Evolutionary conservation across 371 early-diverging fungal genomes (phyloP).

Genomic region (Capniomyces stellatus): DNA sequence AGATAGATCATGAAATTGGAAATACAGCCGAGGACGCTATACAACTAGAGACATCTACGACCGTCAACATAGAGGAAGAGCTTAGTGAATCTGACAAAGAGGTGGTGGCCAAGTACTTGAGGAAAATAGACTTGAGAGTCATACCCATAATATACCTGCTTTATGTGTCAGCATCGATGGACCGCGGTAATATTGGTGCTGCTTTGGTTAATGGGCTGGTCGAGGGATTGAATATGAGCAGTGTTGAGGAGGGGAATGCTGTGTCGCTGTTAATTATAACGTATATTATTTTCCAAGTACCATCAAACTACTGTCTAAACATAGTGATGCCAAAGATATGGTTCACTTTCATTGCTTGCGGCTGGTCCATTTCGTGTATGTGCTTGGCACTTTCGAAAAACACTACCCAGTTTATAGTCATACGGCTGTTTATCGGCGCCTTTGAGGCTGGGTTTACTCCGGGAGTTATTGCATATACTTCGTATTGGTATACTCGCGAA

Average conservation of each 20-base stretch:
- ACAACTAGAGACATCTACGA: too few relatives aligned
- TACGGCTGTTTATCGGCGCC: constrained; percentile 28
- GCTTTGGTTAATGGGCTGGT: constrained; percentile 28
- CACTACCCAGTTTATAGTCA: constrained; percentile 13
- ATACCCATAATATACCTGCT: constrained; percentile 15
- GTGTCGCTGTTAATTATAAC: constrained; percentile 9
- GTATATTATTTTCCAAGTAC: constrained; percentile 37
- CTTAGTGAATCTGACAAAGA: not conserved
- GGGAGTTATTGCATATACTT: constrained; percentile 30
- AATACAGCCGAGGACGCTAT: too few relatives aligned
- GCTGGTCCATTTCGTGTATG: constrained; percentile 35
- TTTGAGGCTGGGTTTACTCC: constrained; percentile 41
- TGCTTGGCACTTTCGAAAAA: constrained; percentile 22
- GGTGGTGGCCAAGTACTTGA: not conserved
- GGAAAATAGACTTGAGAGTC: constrained; percentile 11
- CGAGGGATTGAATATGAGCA: constrained; percentile 9
- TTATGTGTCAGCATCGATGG: constrained; percentile 16
- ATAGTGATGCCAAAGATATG: constrained; percentile 37
- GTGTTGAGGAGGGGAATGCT: constrained; percentile 1
- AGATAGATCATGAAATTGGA: too few relatives aligned
- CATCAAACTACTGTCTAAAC: constrained; percentile 44
- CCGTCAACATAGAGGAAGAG: not conserved
- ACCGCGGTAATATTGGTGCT: constrained; percentile 28
- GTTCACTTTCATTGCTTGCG: constrained; percentile 48
- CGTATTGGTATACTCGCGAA: constrained; percentile 31